These are phyloP conservation scores for Cymbopogon flexuosus DNA, from an alignment of 202 grass and related monocot genomes.

Conservation along the genomic window DNA sequence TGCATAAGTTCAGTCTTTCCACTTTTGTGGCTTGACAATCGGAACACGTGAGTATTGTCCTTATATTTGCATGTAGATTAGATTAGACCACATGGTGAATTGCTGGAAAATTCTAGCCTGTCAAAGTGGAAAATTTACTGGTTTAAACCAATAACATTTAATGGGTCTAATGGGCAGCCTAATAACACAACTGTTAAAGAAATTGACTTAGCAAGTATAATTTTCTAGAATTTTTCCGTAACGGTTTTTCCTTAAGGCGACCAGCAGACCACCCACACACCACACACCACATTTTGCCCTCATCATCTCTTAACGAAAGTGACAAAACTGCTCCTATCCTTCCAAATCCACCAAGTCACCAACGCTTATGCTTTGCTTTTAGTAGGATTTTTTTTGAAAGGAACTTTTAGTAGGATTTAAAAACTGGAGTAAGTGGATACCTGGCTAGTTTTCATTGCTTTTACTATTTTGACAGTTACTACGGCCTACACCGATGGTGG, in stretches of 20 bases:
- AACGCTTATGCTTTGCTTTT: neutral
- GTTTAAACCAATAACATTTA: neutral
- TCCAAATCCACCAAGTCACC: too few species aligned
- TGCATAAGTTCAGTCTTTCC: neutral
- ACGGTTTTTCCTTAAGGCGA: too few species aligned
- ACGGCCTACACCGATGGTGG: neutral
- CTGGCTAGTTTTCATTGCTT: neutral
- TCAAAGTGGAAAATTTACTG: neutral
- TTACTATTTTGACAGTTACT: constrained; percentile 29
- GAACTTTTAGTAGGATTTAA: neutral
- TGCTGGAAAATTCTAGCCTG: neutral
- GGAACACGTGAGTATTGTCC: neutral
- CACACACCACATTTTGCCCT: too few species aligned
- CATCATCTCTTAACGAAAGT: too few species aligned
- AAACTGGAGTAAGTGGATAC: constrained; percentile 1
- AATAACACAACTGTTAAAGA: too few species aligned
- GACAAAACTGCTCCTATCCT: too few species aligned
- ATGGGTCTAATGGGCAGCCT: neutral
- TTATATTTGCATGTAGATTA: neutral
- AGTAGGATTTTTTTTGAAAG: constrained; percentile 15
- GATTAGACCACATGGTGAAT: neutral
- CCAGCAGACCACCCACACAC: too few species aligned
- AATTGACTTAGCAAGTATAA: too few species aligned
- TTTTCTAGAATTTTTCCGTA: too few species aligned
- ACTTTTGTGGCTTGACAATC: neutral